A percentile compares a stretch with the other conserved stretches of the same genome.
Conservation (phyloP, 164 flowering plant genomes). For the Litsea cubeba region DNA sequence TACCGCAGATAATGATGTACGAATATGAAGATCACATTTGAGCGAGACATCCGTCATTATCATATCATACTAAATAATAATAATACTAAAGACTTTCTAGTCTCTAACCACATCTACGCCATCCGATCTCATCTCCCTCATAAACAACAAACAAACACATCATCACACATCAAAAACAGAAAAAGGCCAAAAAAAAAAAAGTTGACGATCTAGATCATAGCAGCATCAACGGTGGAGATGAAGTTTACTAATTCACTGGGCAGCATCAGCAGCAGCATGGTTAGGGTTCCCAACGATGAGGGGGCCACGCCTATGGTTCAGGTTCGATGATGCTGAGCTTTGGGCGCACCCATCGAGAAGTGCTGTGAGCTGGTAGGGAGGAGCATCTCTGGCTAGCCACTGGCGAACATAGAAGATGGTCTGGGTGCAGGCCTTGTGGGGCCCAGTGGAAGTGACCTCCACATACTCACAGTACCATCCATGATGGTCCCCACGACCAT, state of each 20-base stretch:
- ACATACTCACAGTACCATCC: conserved; percentile 67
- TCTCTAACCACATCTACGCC: too few relatives aligned
- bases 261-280: not conserved
- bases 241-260: not conserved
- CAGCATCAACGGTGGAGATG: too few relatives aligned
- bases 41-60: too few relatives aligned
- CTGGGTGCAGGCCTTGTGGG: conserved; percentile 39
- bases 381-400: conserved; percentile 52
- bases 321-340: not conserved
- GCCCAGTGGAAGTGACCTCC: conserved; percentile 62
- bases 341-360: conserved; percentile 29
- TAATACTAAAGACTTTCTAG: too few relatives aligned
- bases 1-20: too few relatives aligned
- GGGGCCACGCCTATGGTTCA: not conserved
- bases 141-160: too few relatives aligned
- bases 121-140: too few relatives aligned
- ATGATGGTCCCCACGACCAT: conserved; percentile 51
- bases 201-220: too few relatives aligned
- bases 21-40: too few relatives aligned
- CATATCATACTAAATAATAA: too few relatives aligned
- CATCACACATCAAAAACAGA: too few relatives aligned
- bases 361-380: conserved; percentile 45
- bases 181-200: too few relatives aligned
- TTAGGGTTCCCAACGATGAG: conserved; percentile 12
- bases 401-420: conserved; percentile 45